Conservation (phyloP, 192 early-diverging fungal species). For the Kickxella alabastrina region DNA sequence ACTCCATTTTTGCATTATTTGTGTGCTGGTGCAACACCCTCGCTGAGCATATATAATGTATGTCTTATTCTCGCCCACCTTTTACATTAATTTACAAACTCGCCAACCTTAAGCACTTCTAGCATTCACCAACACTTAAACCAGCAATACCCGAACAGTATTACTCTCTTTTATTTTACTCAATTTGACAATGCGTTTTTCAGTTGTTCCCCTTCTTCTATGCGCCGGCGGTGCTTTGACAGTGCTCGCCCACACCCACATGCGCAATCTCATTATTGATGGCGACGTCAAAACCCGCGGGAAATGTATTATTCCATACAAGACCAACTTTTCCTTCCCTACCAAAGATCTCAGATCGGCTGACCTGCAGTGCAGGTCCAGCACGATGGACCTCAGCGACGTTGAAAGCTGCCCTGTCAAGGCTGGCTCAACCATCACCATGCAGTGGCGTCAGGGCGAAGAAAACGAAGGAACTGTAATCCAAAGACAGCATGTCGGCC, state of each 20-base stretch:
- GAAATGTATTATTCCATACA: neutral
- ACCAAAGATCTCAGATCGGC: neutral
- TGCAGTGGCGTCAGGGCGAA: conserved; percentile 1
- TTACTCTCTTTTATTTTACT: neutral
- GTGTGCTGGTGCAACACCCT: too few species aligned
- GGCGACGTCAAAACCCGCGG: neutral
- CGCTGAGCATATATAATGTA: too few species aligned
- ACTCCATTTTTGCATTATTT: too few species aligned
- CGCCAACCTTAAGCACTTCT: too few species aligned
- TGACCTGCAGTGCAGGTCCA: conserved; percentile 1
- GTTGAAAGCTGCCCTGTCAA: neutral
- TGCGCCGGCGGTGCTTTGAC: conserved; percentile 7
- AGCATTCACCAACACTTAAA: too few species aligned
- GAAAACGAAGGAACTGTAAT: neutral
- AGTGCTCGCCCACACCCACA: conserved; percentile 4
- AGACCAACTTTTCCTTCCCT: neutral
- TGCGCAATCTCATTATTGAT: conserved; percentile 1
- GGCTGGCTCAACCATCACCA: neutral
- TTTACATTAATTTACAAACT: too few species aligned
- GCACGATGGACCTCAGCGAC: neutral
- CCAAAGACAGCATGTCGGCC: neutral
- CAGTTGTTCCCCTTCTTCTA: neutral
- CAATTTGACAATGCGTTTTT: neutral
- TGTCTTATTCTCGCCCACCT: too few species aligned
- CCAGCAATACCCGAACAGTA: too few species aligned